A percentile compares a stretch with the other conserved stretches of the same genome.
Evolutionary conservation across 148 eudicot genomes (phyloP).

Genomic region (Chenopodium formosanum): DNA sequence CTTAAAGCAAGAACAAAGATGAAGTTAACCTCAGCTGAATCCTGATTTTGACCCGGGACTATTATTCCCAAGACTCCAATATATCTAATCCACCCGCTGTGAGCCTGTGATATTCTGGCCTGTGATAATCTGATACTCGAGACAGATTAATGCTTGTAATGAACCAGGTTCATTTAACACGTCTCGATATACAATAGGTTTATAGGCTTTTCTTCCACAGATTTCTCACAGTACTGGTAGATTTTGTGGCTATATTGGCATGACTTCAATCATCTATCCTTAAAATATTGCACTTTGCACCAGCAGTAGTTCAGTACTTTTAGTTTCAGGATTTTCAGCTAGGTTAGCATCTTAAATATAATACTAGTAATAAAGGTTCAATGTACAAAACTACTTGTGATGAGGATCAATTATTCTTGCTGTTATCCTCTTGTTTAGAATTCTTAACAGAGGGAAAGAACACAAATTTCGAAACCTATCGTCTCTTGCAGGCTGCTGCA

Average conservation of each 20-base stretch:
- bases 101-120: not conserved
- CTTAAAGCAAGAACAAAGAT: not conserved
- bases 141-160: not conserved
- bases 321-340: too few relatives aligned
- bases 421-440: conserved; percentile 6
- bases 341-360: not conserved
- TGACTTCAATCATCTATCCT: not conserved
- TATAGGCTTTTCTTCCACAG: not conserved
- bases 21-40: not conserved
- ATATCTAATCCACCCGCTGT: not conserved
- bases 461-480: conserved; percentile 3
- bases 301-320: not conserved
- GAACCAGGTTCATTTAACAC: not conserved
- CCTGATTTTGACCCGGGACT: not conserved
- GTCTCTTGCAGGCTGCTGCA: conserved; percentile 8
- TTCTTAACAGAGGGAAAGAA: conserved; percentile 7
- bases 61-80: not conserved
- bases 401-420: conserved; percentile 17
- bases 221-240: not conserved
- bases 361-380: not conserved
- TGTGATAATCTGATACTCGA: not conserved
- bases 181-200: not conserved
- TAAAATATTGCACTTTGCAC: not conserved
- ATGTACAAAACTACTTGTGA: conserved; percentile 4
- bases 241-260: not conserved